Percentiles rank a stretch among this genome's conserved stretches.
Conservation (phyloP, 139 green algal genomes). For the Closterium sp. region DNA sequence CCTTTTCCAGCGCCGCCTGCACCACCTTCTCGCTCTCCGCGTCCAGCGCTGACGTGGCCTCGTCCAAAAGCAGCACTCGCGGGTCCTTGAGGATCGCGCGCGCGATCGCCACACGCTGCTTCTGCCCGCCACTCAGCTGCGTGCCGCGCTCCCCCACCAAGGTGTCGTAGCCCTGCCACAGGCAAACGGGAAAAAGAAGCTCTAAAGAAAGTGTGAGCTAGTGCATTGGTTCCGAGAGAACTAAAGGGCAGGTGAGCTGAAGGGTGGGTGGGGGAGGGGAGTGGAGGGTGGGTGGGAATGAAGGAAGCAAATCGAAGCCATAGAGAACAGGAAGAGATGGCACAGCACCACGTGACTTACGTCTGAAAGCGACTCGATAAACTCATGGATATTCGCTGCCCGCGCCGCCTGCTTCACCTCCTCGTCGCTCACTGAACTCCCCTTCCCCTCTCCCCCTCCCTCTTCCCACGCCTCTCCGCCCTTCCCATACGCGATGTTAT, state of each 20-base stretch:
- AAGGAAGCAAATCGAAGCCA: too few species aligned
- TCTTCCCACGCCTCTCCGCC: not conserved
- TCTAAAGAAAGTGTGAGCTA: too few species aligned
- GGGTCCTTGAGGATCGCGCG: slow-evolving; percentile 79
- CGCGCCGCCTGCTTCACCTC: slow-evolving; percentile 57
- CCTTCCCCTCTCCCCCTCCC: not conserved
- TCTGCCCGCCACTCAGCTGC: slow-evolving; percentile 78
- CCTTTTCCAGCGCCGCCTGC: slow-evolving; percentile 43
- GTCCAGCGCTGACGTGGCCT: slow-evolving; percentile 87
- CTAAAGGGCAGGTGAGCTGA: too few species aligned
- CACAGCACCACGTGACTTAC: not conserved
- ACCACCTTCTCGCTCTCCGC: slow-evolving; percentile 64
- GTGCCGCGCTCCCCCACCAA: slow-evolving; percentile 50
- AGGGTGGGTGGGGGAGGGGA: too few species aligned
- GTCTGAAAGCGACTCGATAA: slow-evolving; percentile 59
- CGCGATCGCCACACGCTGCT: slow-evolving; percentile 91
- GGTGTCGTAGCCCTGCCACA: too few species aligned
- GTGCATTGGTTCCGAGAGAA: too few species aligned
- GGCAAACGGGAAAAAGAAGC: too few species aligned
- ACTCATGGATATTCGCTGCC: slow-evolving; percentile 70
- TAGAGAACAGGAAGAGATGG: too few species aligned
- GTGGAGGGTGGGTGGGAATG: too few species aligned
- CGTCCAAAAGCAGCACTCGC: slow-evolving; percentile 81
- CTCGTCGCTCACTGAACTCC: slow-evolving; percentile 8
- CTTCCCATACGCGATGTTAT: slow-evolving; percentile 57